Percentiles rank a stretch among this genome's conserved stretches.
Conservation (phyloP, 192 early-diverging fungal species). For the Gigaspora rosea region DNA sequence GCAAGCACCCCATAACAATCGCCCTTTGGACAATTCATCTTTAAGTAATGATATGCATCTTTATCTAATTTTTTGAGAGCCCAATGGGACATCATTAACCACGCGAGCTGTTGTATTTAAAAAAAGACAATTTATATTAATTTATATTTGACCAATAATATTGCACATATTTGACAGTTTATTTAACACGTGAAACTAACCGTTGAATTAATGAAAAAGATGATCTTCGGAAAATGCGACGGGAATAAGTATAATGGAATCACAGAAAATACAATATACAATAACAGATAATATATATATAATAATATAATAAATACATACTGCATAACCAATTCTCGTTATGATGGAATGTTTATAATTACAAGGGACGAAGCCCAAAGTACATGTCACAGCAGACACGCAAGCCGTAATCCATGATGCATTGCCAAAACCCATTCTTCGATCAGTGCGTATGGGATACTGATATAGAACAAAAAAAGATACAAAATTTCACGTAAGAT, state of each 20-base stretch:
- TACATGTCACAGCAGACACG: conserved; percentile 62
- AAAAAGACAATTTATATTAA: background rate
- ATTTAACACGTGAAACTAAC: conserved; percentile 34
- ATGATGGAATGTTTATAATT: conserved; percentile 65
- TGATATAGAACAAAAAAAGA: no score
- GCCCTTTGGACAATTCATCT: conserved; percentile 80
- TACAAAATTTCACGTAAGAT: no score
- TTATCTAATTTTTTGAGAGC: conserved; percentile 79
- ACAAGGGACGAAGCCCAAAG: conserved; percentile 56
- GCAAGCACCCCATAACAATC: conserved; percentile 90
- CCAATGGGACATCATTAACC: conserved; percentile 86
- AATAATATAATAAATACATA: conserved; percentile 32
- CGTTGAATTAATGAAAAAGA: conserved; percentile 48
- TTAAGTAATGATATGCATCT: conserved; percentile 83
- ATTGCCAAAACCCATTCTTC: no score
- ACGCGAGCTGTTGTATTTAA: conserved; percentile 66
- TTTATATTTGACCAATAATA: background rate
- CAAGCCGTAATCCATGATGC: conserved; percentile 46
- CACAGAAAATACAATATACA: no score
- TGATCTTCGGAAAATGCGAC: conserved; percentile 34
- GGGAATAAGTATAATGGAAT: background rate
- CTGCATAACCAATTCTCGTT: conserved; percentile 57
- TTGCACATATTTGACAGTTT: conserved; percentile 12
- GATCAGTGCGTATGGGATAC: no score
- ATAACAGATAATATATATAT: background rate